phyloP scores from a whole-genome alignment of 2,329 filamentous ascomycete species.

The Volutella citrinella region DNA sequence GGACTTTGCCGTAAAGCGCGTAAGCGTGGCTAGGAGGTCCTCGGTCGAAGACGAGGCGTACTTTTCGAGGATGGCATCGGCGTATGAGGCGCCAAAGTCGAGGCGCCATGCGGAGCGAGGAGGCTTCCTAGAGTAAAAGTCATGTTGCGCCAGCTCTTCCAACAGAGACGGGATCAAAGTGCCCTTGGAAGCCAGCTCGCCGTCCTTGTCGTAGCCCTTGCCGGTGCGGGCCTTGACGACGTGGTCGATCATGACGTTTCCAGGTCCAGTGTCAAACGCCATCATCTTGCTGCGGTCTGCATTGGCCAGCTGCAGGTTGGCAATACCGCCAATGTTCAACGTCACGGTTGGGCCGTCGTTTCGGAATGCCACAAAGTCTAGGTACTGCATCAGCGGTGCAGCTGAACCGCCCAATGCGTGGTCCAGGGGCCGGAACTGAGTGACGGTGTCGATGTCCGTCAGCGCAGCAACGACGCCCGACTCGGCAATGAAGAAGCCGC shows the following conservation, averaged over 20 bases:
- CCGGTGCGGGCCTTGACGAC: slow-evolving; percentile 23
- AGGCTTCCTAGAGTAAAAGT: slow-evolving; percentile 24
- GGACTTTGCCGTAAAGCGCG: slow-evolving; percentile 7
- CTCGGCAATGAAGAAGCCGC: slow-evolving; percentile 28
- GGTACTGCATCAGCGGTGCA: slow-evolving; percentile 30
- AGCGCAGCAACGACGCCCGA: slow-evolving; percentile 28
- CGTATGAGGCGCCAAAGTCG: slow-evolving; percentile 26
- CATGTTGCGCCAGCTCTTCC: slow-evolving; percentile 17
- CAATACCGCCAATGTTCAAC: slow-evolving; percentile 30
- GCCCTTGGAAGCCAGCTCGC: slow-evolving; percentile 23
- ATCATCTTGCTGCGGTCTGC: slow-evolving; percentile 28
- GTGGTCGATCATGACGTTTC: slow-evolving; percentile 30
- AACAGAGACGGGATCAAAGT: slow-evolving; percentile 17
- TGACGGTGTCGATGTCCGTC: slow-evolving; percentile 26
- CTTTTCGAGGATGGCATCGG: slow-evolving; percentile 16
- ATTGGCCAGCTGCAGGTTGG: slow-evolving; percentile 28
- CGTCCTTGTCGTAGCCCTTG: slow-evolving; percentile 23
- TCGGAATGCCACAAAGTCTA: slow-evolving; percentile 29
- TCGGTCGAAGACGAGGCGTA: slow-evolving; percentile 1
- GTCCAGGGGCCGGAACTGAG: slow-evolving; percentile 28
- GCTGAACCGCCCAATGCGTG: slow-evolving; percentile 27
- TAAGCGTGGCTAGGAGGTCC: slow-evolving; percentile 3
- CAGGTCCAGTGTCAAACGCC: slow-evolving; percentile 29
- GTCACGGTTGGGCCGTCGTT: slow-evolving; percentile 21
- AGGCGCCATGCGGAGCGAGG: slow-evolving; percentile 27